Percentiles rank a stretch among this genome's conserved stretches.
phyloP scores from a whole-genome alignment of 129 eudicot genomes.

The Pittosporum tobira region DNA sequence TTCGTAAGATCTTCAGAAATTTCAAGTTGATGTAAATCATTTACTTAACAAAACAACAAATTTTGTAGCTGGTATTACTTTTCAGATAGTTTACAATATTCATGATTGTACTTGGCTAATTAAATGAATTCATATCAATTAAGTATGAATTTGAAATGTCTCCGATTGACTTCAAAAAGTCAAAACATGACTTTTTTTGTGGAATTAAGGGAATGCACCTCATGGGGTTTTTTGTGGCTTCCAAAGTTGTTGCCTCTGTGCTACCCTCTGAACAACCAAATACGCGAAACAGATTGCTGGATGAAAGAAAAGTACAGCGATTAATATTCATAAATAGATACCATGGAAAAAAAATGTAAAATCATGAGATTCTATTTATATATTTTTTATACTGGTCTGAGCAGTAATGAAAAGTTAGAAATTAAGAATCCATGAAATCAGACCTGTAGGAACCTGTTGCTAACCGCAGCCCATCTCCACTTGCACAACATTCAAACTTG shows the following conservation, averaged over 20 bases:
- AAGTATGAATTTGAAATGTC: too few relatives aligned
- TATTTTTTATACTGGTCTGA: neutral
- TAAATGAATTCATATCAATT: too few relatives aligned
- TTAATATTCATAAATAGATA: neutral
- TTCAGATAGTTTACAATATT: too few relatives aligned
- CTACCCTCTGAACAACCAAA: slow-evolving; percentile 83
- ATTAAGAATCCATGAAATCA: slow-evolving; percentile 1
- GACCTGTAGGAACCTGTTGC: slow-evolving; percentile 98
- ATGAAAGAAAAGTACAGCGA: slow-evolving; percentile 2
- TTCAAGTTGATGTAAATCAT: too few relatives aligned
- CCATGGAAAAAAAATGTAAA: neutral
- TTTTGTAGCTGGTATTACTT: too few relatives aligned
- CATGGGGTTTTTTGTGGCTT: slow-evolving; percentile 95
- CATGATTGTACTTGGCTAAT: too few relatives aligned
- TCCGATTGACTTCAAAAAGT: too few relatives aligned
- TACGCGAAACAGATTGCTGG: slow-evolving; percentile 87
- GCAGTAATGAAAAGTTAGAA: neutral
- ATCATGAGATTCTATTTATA: neutral
- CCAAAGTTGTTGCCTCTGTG: slow-evolving; percentile 83
- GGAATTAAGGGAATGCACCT: slow-evolving; percentile 57
- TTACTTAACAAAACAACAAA: too few relatives aligned
- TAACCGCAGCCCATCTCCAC: slow-evolving; percentile 90
- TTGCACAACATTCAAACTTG: slow-evolving; percentile 85
- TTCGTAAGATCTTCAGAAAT: too few relatives aligned
- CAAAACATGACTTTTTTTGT: too few relatives aligned